Base-by-base conservation (phyloP, 2,329 filamentous ascomycete species). In the Macrophomina pseudophaseolina region DNA sequence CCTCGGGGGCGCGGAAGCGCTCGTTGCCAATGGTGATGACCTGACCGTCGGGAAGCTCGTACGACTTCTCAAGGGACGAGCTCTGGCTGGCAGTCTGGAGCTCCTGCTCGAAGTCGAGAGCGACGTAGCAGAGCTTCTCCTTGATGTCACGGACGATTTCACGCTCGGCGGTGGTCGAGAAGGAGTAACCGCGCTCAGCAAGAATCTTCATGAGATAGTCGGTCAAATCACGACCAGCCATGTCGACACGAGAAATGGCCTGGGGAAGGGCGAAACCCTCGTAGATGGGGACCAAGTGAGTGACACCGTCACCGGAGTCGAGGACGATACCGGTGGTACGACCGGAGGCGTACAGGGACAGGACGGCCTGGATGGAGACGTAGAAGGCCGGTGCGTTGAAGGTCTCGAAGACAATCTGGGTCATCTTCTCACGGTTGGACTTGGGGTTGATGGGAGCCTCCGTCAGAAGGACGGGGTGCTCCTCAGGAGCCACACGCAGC, bases 371-470 rank as follows among this genome's bases (percentile, higher is more conserved):
- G 84, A 99, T 99, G 80, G 95, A 98, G 87, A 99, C 95, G 89
- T 99, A 99, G 90, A 99, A 98, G 77, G 95, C 95, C 76, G 95
- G 95, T 78, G 95, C 94, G 88, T 99, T 98, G 91, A 99, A 99
- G 78, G 95, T 99, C 90, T 99, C 95, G 88, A 99, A 99, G 83
- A 99, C 94, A 74, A 99, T 99, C 88, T 99, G 95, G 76, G 95
- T 98, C 95, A 99, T 99, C 93, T 99, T 99, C 90, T 99, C 95
- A 90, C 95, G 92, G 90, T 99, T 99, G 87, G 92, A 97, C 90
- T 98, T 98, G 84, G 95, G 95, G 91, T 99, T 99, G 91, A 99
- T 98, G 76, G 95, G 95, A 78, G 95, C 95, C 88, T 99, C 95
- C 77, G 95, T 99, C 83, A 99, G 89, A 81, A 99, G 90, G 82